Evolutionary conservation across 2,329 filamentous ascomycete genomes (phyloP), one percentile per base, ranked within the genome.

Genomic region (Parastagonospora avenae): DNA sequence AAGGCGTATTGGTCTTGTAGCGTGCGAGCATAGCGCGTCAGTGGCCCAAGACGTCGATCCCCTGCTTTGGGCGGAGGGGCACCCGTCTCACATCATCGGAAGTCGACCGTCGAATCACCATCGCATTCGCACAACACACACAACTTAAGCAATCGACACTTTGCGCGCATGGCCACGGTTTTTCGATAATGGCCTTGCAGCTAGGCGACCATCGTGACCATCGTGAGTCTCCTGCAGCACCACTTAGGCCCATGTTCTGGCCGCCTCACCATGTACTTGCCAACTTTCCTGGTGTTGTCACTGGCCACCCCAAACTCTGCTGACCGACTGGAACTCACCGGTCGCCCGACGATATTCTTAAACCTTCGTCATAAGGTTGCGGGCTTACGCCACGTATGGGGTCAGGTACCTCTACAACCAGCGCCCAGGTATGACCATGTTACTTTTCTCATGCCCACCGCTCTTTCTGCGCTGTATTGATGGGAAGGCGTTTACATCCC

Each of bases 351-450:
- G 24, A 28, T 4, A 24, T 24, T 24, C 19, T 27, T 14, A 11
- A 7, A 6, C 41, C 30, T 33, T 32, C 7, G 6, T n/a, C 24
- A 24, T 36, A 33, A 11, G 14, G 14, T 11, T 28, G 8, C 28
- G 29, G 32, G 9, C 24, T 31, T 30, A 10, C 49, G 46, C 48
- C 39, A 46, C 16, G 48, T 50, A 38, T 42, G 44, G 46, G 54
- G 28, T 42, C 57, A 58, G 31, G 36, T 29, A 19, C 36, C 52
- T 31, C 37, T 59, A 46, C 38, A 44, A 37, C 39, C 53, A 52
- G 48, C 46, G 35, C 46, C 49, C 16, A 62, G 54, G 61, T 63
- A 51, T 58, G 55, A 45, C 43, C 27, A 37, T 42, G 27, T 24
- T 16, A 24, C n/a, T 42, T 45, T 35, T 31, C 15, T 52, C 43